These are phyloP conservation scores for Chlamydomonas applanata DNA, from an alignment of 139 green algal species.

Conservation along the genomic window DNA sequence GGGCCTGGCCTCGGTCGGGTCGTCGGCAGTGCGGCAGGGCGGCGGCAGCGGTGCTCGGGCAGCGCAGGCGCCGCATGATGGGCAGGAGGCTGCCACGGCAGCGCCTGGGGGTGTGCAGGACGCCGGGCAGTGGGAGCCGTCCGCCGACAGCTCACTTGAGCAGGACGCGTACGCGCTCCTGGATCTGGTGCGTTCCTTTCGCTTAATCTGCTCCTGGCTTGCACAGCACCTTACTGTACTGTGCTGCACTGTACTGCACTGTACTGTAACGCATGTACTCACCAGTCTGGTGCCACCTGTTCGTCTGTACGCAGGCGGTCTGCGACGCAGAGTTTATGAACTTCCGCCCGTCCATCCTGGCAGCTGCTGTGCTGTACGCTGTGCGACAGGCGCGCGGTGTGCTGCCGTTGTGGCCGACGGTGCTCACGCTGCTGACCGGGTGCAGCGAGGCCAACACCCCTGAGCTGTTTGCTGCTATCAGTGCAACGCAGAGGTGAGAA, in stretches of 20 bases:
- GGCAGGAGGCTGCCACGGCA: neutral
- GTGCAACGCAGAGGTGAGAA: slow-evolving; percentile 55
- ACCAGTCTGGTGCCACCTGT: too few relatives aligned
- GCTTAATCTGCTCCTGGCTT: neutral
- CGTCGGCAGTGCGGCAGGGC: neutral
- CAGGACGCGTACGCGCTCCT: slow-evolving; percentile 22
- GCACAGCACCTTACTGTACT: too few relatives aligned
- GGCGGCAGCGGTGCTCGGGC: too few relatives aligned
- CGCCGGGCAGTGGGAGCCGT: neutral
- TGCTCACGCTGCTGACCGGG: slow-evolving; percentile 36
- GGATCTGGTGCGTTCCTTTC: slow-evolving; percentile 12
- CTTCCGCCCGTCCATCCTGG: slow-evolving; percentile 41
- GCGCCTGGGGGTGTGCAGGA: neutral
- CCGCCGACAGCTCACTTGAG: slow-evolving; percentile 3
- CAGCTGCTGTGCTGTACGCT: slow-evolving; percentile 49
- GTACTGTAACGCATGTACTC: too few relatives aligned
- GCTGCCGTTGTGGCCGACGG: slow-evolving; percentile 48
- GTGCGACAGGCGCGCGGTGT: slow-evolving; percentile 34
- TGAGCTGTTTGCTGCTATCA: slow-evolving; percentile 76
- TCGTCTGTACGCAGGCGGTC: slow-evolving; percentile 1
- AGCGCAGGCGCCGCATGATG: neutral
- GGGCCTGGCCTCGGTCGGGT: slow-evolving; percentile 6
- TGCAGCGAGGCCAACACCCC: slow-evolving; percentile 63
- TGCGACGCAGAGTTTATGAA: slow-evolving; percentile 50
- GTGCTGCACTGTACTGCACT: too few relatives aligned